phyloP scores from a whole-genome alignment of 1,139 yeast genomes.

The Suhomyces bribrorum region DNA sequence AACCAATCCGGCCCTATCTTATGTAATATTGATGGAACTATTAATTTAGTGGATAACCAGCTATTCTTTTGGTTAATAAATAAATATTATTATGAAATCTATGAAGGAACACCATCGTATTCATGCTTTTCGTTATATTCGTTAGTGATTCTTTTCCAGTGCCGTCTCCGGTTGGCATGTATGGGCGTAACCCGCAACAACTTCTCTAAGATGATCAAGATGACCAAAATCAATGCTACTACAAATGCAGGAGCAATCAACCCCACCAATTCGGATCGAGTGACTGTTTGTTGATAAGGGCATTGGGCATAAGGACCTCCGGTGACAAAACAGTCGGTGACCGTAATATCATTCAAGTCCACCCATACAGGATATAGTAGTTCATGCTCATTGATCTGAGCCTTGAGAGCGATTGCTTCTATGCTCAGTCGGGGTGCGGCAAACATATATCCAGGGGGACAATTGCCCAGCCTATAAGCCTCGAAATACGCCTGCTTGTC shows the following conservation, averaged over 20 bases:
- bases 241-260: conserved; percentile 68
- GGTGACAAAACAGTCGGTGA: conserved; percentile 76
- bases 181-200: conserved; percentile 37
- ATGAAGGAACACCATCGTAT: conserved; percentile 50
- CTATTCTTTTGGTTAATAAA: not conserved
- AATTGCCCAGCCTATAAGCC: conserved; percentile 35
- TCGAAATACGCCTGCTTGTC: conserved; percentile 51
- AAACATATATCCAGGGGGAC: conserved; percentile 55
- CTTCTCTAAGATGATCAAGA: conserved; percentile 32
- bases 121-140: conserved; percentile 42
- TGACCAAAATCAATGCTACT: conserved; percentile 45
- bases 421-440: conserved; percentile 56
- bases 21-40: too few species aligned
- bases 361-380: conserved; percentile 62
- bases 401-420: conserved; percentile 36
- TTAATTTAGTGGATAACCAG: too few species aligned
- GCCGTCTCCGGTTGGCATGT: conserved; percentile 41
- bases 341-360: conserved; percentile 77
- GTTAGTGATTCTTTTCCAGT: conserved; percentile 40
- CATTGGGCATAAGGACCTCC: conserved; percentile 82
- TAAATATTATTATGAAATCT: conserved; percentile 1
- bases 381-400: conserved; percentile 20
- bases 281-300: conserved; percentile 65
- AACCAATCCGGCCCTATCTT: too few species aligned
- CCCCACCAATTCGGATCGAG: conserved; percentile 57